Conservation (phyloP, 306 rosid genomes). For the Glycyrrhiza uralensis region DNA sequence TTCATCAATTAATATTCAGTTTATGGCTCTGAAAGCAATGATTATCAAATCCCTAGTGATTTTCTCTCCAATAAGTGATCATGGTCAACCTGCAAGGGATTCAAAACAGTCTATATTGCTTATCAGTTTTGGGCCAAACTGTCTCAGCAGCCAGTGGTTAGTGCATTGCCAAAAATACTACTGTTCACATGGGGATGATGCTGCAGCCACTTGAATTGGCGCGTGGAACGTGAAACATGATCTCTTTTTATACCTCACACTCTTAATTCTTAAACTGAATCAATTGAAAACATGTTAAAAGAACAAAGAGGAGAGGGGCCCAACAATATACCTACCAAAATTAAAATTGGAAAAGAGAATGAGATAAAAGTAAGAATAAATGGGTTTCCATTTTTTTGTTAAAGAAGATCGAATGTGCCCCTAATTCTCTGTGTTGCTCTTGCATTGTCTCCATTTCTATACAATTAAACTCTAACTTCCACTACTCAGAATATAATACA, state of each 20-base stretch:
- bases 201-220: neutral
- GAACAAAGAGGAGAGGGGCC: neutral
- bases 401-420: conserved; percentile 5
- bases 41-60: neutral
- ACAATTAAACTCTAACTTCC: conserved; percentile 8
- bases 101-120: neutral
- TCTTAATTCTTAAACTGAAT: too few relatives aligned
- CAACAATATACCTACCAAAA: neutral
- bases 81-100: neutral
- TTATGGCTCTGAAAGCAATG: neutral
- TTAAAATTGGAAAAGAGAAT: conserved; percentile 13
- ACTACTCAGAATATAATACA: neutral
- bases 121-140: conserved; percentile 4
- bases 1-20: neutral
- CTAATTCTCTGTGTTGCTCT: neutral
- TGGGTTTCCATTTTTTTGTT: conserved; percentile 14
- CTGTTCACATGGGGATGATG: neutral
- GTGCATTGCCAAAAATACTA: neutral
- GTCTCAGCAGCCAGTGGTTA: neutral
- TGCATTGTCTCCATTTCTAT: conserved; percentile 11
- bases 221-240: neutral
- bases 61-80: neutral
- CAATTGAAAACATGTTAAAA: too few relatives aligned
- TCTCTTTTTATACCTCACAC: neutral
- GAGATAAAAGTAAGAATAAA: neutral